These are phyloP conservation scores for Globisporangium heterothallicum DNA, from an alignment of 352 stramenopile species.

Conservation along the genomic window DNA sequence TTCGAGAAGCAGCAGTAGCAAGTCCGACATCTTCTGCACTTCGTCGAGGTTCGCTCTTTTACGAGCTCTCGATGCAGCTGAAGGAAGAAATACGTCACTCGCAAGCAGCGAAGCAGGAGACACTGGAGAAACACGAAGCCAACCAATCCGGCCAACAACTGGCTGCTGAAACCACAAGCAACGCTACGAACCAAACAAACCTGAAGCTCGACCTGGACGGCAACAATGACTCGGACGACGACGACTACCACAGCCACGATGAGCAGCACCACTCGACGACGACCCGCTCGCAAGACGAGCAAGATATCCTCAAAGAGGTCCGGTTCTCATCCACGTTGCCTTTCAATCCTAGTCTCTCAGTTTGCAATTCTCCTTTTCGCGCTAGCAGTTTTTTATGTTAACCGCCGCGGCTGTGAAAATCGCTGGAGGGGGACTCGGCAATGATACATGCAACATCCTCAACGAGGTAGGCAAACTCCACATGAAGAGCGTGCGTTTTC, in stretches of 20 bases:
- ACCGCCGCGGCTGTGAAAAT: constrained; percentile 55
- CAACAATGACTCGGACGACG: constrained; percentile 19
- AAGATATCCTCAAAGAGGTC: constrained; percentile 49
- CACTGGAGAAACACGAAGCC: not conserved
- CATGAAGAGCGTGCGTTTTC: not conserved
- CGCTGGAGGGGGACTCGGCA: constrained; percentile 36
- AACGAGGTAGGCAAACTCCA: constrained; percentile 24
- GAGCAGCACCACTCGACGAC: not conserved
- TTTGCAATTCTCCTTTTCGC: constrained; percentile 28
- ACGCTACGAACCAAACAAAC: not conserved
- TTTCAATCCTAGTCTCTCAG: constrained; percentile 25
- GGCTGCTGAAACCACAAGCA: not conserved
- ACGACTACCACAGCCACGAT: not conserved
- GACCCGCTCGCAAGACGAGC: constrained; percentile 14
- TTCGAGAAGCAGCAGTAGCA: not conserved
- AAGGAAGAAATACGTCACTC: constrained; percentile 17
- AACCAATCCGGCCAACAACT: not conserved
- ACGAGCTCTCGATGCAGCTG: constrained; percentile 35
- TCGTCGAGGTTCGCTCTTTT: constrained; percentile 36
- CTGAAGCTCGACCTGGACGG: constrained; percentile 8
- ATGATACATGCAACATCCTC: constrained; percentile 56
- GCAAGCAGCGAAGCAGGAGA: not conserved
- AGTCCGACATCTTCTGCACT: constrained; percentile 14
- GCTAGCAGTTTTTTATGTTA: constrained; percentile 51
- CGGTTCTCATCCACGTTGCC: constrained; percentile 14